Evolutionary conservation across 257 asterid genomes (phyloP), one percentile per base, ranked within the genome.

Genomic region (Echium plantagineum): DNA sequence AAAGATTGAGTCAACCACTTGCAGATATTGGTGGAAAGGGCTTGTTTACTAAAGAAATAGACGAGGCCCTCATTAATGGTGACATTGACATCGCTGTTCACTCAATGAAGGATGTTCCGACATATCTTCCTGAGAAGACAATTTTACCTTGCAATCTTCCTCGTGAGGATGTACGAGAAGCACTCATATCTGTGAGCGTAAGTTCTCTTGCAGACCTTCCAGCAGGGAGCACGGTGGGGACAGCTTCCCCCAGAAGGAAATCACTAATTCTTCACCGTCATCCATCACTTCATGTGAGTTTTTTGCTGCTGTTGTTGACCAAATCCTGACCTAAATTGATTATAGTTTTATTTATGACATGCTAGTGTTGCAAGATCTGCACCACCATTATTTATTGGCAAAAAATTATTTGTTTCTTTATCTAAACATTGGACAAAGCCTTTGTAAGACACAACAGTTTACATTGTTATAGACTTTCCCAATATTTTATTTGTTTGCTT

Each of bases 21-120:
- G 95, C 95, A 26, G 95, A 86, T 74, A 86, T 86, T 18, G 95
- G 95, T 53, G 95, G 95, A 24, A 86, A 86, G 81, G 95, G 95
- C 32, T 63, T 86, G 56, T 86, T 86, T 74, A 86, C 95, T 0
- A 86, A 86, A 71, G 95, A 86, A 76, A 86, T 84, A 54, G 95
- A 86, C 0, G 95, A 86, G 77, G 95, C 95, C 2, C 89, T 86
- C 35, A 72, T 86, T 57, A 78, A 83, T 69, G 64, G 80, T 21
- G 93, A 86, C 19, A 81, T 86, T 53, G 94, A 86, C 71, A 86
- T 83, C 48, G 95, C 95, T 62, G 95, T 86, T 21, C 95, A 86
- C 76, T 86, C 95, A 19, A 83, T 86, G 95, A 86, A 86, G 74
- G 95, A 86, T 64, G 95, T 86, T 8, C 95, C 95, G 0, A 86